Base-by-base conservation (phyloP, 2,329 filamentous ascomycete genomes). In the Ceratocystis albifundus region DNA sequence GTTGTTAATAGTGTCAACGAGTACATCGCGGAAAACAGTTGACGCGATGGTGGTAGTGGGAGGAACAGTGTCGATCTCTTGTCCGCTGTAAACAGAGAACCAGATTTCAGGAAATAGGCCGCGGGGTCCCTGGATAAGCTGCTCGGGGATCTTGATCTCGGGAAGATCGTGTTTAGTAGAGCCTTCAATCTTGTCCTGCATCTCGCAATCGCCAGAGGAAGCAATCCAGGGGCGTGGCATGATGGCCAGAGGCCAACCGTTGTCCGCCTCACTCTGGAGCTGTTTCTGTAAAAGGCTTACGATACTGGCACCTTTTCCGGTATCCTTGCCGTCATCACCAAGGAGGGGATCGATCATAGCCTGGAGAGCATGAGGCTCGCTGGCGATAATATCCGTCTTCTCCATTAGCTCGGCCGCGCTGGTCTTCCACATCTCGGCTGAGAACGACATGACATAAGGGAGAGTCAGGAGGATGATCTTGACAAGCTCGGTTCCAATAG, bases 391-490 rank as follows among this genome's bases (percentile, higher is more conserved):
- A 66, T 94, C 92, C 1, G 94, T 97, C 79, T 95, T 96, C 70
- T 95, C 89, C 74, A 99, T 85, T 65, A 97, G 80, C 61, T 89
- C 86, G 0, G 82, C 81, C 1, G 90, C 91, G 72, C 88, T 88
- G 70, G 88, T 81, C 71, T 87, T 84, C 72, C 88, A 86, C 62
- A 85, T 84, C 2, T 81, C 80, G 2, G 88, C 87, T 0, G 87
- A 84, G 2, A 89, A 85, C 8, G 87, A 84, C 81, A 96, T 86
- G 65, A 90, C 81, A 74, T 97, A 99, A 0, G 94, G 93, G 67
- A 99, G 88, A 0, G 93, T 96, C 62, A 96, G 84, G 57, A 97
- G 84, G 70, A 99, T 96, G 71, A 96, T 92, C 77, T 96, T 97
- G 74, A 96, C 91, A 44, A 99, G 83, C 77, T 97, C 94, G 53